phyloP scores from a whole-genome alignment of 108 stramenopile genomes.

The Hondaea fermentalgiana region DNA sequence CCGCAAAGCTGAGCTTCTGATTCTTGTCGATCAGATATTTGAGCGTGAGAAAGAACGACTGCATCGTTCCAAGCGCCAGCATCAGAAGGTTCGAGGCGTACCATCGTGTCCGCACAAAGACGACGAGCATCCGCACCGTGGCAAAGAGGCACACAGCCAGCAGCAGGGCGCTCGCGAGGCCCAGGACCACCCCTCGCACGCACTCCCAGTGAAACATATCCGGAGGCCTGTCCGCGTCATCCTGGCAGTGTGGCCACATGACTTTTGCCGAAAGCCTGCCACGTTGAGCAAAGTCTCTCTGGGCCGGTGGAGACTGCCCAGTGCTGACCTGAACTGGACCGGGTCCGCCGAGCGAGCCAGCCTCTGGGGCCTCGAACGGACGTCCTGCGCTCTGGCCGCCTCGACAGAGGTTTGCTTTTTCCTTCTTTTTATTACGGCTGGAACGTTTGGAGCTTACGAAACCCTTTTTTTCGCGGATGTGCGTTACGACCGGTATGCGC shows the following conservation, averaged over 20 bases:
- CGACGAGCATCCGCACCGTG: neutral
- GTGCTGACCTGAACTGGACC: no score
- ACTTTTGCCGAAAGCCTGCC: no score
- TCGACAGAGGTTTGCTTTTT: no score
- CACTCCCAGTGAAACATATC: neutral
- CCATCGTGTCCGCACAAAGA: neutral
- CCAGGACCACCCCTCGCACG: neutral
- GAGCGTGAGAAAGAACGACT: neutral
- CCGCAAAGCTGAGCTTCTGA: neutral
- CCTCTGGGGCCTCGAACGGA: no score
- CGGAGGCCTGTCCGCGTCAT: neutral
- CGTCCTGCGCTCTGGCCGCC: no score
- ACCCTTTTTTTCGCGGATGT: no score
- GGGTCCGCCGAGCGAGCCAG: no score
- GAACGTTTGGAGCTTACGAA: no score
- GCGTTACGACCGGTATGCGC: no score
- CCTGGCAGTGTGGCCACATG: neutral
- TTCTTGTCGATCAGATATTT: neutral
- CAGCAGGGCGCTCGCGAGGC: neutral
- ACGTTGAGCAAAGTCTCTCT: no score
- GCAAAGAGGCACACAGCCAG: neutral
- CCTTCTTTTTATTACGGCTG: no score
- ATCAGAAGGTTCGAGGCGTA: neutral
- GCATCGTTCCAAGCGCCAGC: neutral
- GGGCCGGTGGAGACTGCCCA: no score